phyloP scores from a whole-genome alignment of 2,329 filamentous ascomycete genomes.

The Xylaria sp. region DNA sequence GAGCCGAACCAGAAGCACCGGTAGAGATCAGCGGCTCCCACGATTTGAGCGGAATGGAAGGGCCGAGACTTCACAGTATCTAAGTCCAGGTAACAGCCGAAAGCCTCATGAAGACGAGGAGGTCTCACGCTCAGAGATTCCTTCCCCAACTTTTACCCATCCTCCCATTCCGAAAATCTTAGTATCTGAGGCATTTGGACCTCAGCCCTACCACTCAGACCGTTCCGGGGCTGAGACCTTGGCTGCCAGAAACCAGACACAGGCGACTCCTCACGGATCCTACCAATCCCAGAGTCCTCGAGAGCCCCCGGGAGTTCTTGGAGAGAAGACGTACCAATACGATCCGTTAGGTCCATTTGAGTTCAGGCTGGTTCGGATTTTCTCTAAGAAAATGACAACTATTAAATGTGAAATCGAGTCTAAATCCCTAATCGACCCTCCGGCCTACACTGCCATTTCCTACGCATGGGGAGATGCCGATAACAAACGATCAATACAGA shows the following conservation, averaged over 20 bases:
- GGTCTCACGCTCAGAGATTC: background rate
- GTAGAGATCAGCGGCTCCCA: background rate
- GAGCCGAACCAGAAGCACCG: constrained; percentile 8
- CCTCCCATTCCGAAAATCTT: background rate
- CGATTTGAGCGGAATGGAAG: background rate
- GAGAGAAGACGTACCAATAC: constrained; percentile 44
- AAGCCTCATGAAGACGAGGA: background rate
- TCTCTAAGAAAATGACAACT: constrained; percentile 7
- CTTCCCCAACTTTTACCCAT: constrained; percentile 7
- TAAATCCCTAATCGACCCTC: constrained; percentile 17
- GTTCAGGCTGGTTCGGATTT: constrained; percentile 21
- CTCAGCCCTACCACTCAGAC: background rate
- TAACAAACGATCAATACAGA: constrained; percentile 22
- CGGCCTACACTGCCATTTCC: constrained; percentile 19
- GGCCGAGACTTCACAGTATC: background rate
- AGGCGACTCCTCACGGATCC: background rate
- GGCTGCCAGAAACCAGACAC: background rate
- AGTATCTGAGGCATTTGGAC: background rate
- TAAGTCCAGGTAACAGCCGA: background rate
- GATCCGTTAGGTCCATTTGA: constrained; percentile 52
- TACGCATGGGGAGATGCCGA: constrained; percentile 31
- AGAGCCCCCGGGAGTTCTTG: background rate
- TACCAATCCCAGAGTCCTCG: background rate
- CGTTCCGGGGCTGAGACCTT: background rate
- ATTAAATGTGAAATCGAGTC: constrained; percentile 30